Conservation (phyloP, 2,329 filamentous ascomycete genomes). For the Venturia oleaginea region DNA sequence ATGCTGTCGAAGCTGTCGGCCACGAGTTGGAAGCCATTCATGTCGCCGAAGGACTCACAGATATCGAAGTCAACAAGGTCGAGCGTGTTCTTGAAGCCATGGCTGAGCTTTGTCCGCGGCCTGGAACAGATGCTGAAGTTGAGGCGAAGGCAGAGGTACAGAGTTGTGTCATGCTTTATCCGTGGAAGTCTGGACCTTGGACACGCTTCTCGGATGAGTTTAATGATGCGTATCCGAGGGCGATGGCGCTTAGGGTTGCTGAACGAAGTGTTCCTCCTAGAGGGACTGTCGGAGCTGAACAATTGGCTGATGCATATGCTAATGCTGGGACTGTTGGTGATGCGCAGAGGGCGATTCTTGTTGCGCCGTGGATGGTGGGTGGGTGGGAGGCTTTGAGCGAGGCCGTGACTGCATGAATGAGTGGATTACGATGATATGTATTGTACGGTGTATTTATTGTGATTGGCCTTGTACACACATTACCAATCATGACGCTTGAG, state of each 20-base stretch:
- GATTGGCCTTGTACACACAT: constrained; percentile 9
- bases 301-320: constrained; percentile 64
- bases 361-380: constrained; percentile 67
- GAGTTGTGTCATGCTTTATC: constrained; percentile 70
- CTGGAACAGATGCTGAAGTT: constrained; percentile 40
- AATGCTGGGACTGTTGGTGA: constrained; percentile 63
- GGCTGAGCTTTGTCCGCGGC: constrained; percentile 43
- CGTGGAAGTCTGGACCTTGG: constrained; percentile 75
- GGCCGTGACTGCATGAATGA: constrained; percentile 9
- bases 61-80: constrained; percentile 58
- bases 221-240: constrained; percentile 45
- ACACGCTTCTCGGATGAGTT: constrained; percentile 54
- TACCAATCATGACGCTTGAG: background rate
- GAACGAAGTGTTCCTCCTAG: constrained; percentile 62
- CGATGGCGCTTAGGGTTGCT: constrained; percentile 78
- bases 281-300: constrained; percentile 57
- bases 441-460: background rate
- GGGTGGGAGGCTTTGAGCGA: constrained; percentile 54
- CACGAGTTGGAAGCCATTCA: constrained; percentile 68
- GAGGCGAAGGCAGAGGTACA: constrained; percentile 64
- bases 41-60: constrained; percentile 53
- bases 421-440: background rate
- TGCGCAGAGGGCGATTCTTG: constrained; percentile 65
- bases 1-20: constrained; percentile 70
- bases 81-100: constrained; percentile 69